Evolutionary conservation across 1,139 yeast genomes (phyloP), one percentile per base, ranked within the genome.

Genomic region (Pichia sp.): DNA sequence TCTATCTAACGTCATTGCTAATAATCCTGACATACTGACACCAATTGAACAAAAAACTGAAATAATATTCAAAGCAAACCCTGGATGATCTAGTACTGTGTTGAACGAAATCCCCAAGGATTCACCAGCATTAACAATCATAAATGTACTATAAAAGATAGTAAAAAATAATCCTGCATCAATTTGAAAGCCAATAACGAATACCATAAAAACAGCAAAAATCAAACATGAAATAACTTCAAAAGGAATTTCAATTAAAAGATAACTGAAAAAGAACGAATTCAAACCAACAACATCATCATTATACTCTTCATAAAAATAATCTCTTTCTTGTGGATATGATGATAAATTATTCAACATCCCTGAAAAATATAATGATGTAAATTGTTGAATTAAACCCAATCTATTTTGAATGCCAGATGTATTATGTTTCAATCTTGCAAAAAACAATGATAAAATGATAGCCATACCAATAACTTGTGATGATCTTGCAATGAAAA

Each of bases 1-100:
- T 1, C 67, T 68, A 8, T 88, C 88, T 83, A 87, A 79, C 34
- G 82, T 72, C 55, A 85, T 67, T 0, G 96, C 83, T 82, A 88
- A 75, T 7, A 90, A 71, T n/a, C 96, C 96, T 4, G 88, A 87
- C 94, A 87, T 85, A 57, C 84, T 79, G 18, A 84, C 76, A 8
- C 90, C 92, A 49, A 86, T 68, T 4, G 85, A 76, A 44, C 85
- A 66, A 30, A 84, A 61, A 11, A 79, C 75, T 0, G 89, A 74
- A 42, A 87, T 75, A 7, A 86, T 66, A 59, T 85, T 86, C 24
- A 85, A 78, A 0, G 94, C 95, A 56, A 87, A 74, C 0, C 95
- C 96, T 47, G 86, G 76, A 60, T 87, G 90, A 48, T 73, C 71
- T 58, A 87, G 81, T 0, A 84, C 57, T n/a, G 90, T 79, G 59